Conservation (phyloP, 495 filamentous ascomycete species). For the Tuber borchii region DNA sequence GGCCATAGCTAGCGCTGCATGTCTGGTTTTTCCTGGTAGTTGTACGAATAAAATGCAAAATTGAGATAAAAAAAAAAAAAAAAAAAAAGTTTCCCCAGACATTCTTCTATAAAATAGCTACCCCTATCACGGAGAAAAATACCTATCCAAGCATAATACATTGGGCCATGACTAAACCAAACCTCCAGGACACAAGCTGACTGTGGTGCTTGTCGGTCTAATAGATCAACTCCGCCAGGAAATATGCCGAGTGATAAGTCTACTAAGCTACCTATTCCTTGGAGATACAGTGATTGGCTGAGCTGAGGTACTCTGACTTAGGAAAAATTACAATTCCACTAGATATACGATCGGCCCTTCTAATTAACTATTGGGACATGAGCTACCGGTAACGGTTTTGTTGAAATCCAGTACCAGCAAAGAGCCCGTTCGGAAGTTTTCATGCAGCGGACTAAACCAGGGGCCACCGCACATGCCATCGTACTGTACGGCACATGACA, state of each 20-base stretch:
- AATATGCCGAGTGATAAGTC: background rate
- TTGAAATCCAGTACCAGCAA: background rate
- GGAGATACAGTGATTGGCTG: too few species aligned
- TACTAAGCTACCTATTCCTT: too few species aligned
- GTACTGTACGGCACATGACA: background rate
- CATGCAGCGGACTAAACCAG: background rate
- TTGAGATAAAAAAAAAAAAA: too few species aligned
- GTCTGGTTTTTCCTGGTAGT: too few species aligned
- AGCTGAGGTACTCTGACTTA: too few species aligned
- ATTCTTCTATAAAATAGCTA: background rate
- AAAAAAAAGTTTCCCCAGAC: background rate
- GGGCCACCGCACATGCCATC: background rate
- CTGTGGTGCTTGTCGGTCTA: background rate
- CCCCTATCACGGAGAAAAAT: background rate
- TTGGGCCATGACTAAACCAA: background rate
- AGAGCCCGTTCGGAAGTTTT: background rate
- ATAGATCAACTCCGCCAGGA: background rate
- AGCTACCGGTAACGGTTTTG: background rate
- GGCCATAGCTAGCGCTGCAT: too few species aligned
- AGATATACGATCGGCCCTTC: background rate
- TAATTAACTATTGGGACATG: background rate
- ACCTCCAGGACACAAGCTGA: background rate
- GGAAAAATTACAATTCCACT: background rate
- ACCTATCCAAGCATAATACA: background rate
- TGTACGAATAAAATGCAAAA: too few species aligned